Conservation (phyloP, 2,329 filamentous ascomycete genomes). For the Trichoderma pleuroti region DNA sequence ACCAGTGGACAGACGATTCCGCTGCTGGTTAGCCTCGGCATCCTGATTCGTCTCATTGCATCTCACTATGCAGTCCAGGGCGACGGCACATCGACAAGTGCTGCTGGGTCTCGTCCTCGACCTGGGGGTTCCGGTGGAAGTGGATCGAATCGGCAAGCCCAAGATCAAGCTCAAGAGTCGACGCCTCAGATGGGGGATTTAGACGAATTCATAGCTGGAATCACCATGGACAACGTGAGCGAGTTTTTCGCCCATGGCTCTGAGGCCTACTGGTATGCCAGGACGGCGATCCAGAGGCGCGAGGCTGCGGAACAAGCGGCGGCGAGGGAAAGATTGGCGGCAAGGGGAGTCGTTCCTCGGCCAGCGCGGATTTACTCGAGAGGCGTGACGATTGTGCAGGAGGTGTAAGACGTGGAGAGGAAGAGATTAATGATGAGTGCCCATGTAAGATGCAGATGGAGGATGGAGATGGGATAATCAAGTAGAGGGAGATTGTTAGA, state of each 20-base stretch:
- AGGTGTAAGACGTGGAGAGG: background rate
- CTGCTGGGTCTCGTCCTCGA: background rate
- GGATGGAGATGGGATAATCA: too few relatives aligned
- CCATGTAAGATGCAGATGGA: background rate
- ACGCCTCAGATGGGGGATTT: background rate
- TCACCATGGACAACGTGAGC: slow-evolving; percentile 1
- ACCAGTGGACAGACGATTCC: slow-evolving; percentile 33
- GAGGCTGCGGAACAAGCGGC: background rate
- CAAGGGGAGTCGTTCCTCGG: background rate
- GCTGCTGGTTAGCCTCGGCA: slow-evolving; percentile 30
- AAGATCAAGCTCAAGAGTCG: background rate
- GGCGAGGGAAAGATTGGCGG: background rate
- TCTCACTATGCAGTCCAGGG: slow-evolving; percentile 22
- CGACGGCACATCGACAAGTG: background rate
- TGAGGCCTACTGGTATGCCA: background rate
- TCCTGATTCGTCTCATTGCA: slow-evolving; percentile 28
- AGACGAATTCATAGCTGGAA: background rate
- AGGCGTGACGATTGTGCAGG: background rate
- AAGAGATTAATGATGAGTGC: background rate
- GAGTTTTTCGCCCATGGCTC: background rate
- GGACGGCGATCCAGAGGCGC: slow-evolving; percentile 1
- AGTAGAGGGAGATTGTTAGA: background rate
- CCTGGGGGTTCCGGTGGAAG: background rate
- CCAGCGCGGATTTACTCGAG: background rate
- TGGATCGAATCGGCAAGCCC: background rate